A percentile compares a stretch with the other conserved stretches of the same genome.
These are phyloP conservation scores for Yamadazyma paraphyllophila DNA, from an alignment of 805 yeast species.

Conservation along the genomic window DNA sequence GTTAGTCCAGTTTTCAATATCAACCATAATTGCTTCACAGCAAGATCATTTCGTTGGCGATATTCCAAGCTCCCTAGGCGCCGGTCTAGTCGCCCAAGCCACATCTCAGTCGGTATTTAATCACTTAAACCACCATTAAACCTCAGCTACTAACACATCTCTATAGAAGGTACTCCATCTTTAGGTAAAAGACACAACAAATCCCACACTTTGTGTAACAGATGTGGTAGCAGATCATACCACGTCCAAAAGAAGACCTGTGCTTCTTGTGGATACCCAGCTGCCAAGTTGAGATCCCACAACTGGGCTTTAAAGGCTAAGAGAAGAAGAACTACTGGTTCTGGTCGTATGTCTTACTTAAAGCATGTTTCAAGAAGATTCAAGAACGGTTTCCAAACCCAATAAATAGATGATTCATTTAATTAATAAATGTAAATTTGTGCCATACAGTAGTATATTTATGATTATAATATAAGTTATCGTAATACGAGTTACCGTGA, in stretches of 20 bases:
- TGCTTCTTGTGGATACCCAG: conserved; percentile 99
- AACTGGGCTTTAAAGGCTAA: conserved; percentile 99
- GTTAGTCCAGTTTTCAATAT: background rate
- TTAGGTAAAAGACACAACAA: conserved; percentile 99
- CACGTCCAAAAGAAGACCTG: conserved; percentile 99
- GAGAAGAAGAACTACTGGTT: conserved; percentile 99
- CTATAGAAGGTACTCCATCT: conserved; percentile 96
- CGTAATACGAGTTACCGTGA: no score
- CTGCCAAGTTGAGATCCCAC: conserved; percentile 97
- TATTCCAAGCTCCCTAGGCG: no score
- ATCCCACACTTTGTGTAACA: conserved; percentile 98
- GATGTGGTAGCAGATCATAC: conserved; percentile 99
- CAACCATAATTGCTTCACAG: background rate
- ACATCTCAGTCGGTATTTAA: no score
- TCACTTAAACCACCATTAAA: background rate
- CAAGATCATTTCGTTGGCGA: no score
- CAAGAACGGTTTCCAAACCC: conserved; percentile 94
- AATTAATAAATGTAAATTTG: background rate
- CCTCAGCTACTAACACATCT: conserved; percentile 14
- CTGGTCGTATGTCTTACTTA: conserved; percentile 99
- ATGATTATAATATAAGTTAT: background rate
- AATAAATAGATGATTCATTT: conserved; percentile 11
- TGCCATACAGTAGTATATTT: background rate
- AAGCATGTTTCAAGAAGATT: conserved; percentile 96
- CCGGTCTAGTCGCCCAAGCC: no score